These are phyloP conservation scores for Spirogloea muscicola DNA, from an alignment of 139 green algal genomes.

Conservation along the genomic window DNA sequence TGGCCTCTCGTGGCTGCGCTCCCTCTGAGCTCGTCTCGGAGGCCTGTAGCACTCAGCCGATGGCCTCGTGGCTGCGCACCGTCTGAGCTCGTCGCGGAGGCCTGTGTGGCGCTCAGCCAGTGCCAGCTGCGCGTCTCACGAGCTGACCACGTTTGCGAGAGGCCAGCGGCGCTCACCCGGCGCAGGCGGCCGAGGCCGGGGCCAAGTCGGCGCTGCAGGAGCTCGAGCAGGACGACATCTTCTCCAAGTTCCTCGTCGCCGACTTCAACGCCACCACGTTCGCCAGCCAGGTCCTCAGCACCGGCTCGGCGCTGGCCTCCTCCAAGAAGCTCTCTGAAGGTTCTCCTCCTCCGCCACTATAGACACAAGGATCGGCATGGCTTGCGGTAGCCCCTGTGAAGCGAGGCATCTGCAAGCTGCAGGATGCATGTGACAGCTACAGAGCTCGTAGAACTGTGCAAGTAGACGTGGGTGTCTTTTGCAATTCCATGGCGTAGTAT, in stretches of 20 bases:
- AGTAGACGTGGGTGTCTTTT: background rate
- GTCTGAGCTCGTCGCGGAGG: too few relatives aligned
- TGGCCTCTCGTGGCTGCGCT: too few relatives aligned
- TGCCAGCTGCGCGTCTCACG: too few relatives aligned
- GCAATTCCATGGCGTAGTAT: background rate
- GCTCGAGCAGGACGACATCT: conserved; percentile 23
- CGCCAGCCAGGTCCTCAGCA: conserved; percentile 30
- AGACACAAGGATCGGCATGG: background rate
- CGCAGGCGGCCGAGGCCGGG: background rate
- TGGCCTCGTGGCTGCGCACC: too few relatives aligned
- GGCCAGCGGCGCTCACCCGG: too few relatives aligned
- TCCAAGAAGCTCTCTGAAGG: conserved; percentile 32
- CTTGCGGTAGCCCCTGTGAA: background rate
- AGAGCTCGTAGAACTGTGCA: conserved; percentile 10
- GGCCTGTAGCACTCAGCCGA: too few relatives aligned
- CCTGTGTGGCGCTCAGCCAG: too few relatives aligned
- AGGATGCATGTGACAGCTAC: background rate
- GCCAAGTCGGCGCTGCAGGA: conserved; percentile 19
- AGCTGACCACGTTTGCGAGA: too few relatives aligned
- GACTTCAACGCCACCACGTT: conserved; percentile 37
- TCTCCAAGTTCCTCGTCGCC: conserved; percentile 25
- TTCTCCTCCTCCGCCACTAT: background rate
- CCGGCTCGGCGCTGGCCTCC: conserved; percentile 9
- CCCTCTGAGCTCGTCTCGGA: too few relatives aligned
- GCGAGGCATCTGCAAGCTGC: background rate